Evolutionary conservation across 2,329 filamentous ascomycete genomes (phyloP).

Genomic region (Botrytis deweyae): DNA sequence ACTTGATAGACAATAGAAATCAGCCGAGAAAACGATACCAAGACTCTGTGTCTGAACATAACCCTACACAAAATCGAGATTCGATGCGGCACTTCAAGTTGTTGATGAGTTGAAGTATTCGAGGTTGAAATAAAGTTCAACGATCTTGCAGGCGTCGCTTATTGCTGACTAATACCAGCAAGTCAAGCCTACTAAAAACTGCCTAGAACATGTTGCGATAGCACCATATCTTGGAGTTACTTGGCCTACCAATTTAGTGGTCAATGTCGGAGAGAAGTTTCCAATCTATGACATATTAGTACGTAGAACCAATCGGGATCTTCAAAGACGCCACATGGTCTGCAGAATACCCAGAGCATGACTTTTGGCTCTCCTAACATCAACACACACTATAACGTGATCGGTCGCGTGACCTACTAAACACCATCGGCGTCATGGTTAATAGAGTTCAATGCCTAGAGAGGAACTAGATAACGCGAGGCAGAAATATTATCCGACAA

Average conservation of each 20-base stretch:
- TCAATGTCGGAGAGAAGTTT: not conserved
- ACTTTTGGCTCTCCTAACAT: not conserved
- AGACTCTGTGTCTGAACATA: not conserved
- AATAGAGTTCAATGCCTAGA: not conserved
- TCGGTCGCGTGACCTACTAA: not conserved
- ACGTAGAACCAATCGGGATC: not conserved
- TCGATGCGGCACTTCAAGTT: not conserved
- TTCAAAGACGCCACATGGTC: not conserved
- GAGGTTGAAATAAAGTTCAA: constrained; percentile 14
- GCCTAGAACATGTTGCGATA: not conserved
- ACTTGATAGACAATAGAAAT: constrained; percentile 11
- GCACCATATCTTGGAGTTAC: not conserved
- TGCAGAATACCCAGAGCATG: not conserved
- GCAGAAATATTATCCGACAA: not conserved
- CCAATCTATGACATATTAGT: not conserved
- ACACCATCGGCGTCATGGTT: too few species aligned
- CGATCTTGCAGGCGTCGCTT: not conserved
- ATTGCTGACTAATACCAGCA: constrained; percentile 1
- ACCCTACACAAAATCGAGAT: not conserved
- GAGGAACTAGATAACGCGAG: not conserved
- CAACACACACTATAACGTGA: not conserved
- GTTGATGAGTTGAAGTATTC: too few species aligned
- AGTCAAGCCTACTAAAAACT: not conserved
- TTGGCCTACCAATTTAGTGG: constrained; percentile 1
- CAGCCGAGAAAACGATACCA: not conserved